Conservation (phyloP, 352 stramenopile species). For the Phytopythium ostracodes region DNA sequence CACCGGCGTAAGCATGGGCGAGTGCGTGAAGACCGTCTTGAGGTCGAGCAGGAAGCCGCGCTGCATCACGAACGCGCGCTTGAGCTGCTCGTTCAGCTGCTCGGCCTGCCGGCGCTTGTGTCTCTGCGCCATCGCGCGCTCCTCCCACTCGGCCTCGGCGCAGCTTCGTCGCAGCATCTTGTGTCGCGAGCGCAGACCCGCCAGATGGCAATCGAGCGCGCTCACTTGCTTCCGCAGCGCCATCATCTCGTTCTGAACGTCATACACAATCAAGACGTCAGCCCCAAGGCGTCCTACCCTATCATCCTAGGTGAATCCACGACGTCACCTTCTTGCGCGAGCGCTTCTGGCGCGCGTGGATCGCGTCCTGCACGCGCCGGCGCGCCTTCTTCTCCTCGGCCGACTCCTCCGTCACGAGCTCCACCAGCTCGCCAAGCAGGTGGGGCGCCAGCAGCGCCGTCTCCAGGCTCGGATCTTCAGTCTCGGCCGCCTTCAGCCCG, state of each 20-base stretch:
- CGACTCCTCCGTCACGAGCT: constrained; percentile 13
- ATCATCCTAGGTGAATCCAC: not conserved
- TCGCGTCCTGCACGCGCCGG: constrained; percentile 41
- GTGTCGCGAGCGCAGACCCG: constrained; percentile 28
- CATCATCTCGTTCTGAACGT: constrained; percentile 29
- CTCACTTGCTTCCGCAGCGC: constrained; percentile 18
- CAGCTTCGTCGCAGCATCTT: constrained; percentile 24
- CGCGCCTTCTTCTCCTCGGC: constrained; percentile 38
- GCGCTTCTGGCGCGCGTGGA: constrained; percentile 42
- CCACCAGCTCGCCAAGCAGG: not conserved
- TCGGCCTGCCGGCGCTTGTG: constrained; percentile 39
- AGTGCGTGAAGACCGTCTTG: constrained; percentile 3
- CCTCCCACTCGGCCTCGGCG: constrained; percentile 27
- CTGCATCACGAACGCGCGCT: constrained; percentile 28
- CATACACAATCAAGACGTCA: not conserved
- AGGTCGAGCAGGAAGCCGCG: constrained; percentile 3
- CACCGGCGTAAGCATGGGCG: not conserved
- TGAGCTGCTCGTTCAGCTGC: constrained; percentile 29
- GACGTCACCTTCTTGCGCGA: constrained; percentile 44
- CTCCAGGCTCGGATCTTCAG: not conserved
- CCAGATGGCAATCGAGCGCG: constrained; percentile 25
- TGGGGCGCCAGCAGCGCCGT: not conserved
- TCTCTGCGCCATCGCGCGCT: constrained; percentile 31
- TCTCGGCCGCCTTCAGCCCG: not conserved
- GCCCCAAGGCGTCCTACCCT: not conserved